Evolutionary conservation across 2,329 filamentous ascomycete genomes (phyloP).

Genomic region (Cladosporium sp.): DNA sequence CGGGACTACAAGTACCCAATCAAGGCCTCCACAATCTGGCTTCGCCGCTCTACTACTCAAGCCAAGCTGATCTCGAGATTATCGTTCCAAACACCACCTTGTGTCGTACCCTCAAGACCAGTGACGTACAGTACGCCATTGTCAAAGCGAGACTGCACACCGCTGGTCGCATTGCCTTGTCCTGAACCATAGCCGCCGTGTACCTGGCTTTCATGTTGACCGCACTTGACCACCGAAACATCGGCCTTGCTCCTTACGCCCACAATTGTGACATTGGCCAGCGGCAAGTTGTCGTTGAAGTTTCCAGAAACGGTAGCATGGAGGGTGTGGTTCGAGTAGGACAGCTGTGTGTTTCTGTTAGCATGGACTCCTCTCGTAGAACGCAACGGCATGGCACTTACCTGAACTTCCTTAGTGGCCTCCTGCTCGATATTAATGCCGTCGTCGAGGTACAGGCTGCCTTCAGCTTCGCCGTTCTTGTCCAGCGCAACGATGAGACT

Average conservation of each 20-base stretch:
- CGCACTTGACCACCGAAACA: not conserved
- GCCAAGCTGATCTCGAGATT: conserved; percentile 12
- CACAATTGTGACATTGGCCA: conserved; percentile 28
- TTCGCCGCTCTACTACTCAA: not conserved
- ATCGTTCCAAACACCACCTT: conserved; percentile 16
- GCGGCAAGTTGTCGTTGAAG: conserved; percentile 19
- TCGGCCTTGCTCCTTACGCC: conserved; percentile 9
- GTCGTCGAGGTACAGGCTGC: conserved; percentile 25
- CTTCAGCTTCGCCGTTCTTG: conserved; percentile 18
- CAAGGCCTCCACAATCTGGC: too few species aligned
- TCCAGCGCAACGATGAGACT: conserved; percentile 25
- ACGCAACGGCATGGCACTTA: conserved; percentile 1
- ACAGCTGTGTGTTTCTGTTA: conserved; percentile 14
- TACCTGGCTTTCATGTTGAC: not conserved
- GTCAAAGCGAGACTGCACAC: conserved; percentile 12
- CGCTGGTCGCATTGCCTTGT: not conserved
- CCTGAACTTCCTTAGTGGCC: conserved; percentile 23
- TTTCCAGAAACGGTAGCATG: conserved; percentile 20
- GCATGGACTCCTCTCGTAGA: not conserved
- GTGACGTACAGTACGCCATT: conserved; percentile 17
- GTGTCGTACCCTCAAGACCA: conserved; percentile 14
- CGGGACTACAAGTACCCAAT: too few species aligned
- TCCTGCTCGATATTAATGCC: conserved; percentile 22
- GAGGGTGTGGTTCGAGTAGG: conserved; percentile 20
- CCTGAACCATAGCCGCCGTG: not conserved